Evolutionary conservation across 176 grass and related monocot genomes (phyloP).

Genomic region (Cenchrus fungigraminus): DNA sequence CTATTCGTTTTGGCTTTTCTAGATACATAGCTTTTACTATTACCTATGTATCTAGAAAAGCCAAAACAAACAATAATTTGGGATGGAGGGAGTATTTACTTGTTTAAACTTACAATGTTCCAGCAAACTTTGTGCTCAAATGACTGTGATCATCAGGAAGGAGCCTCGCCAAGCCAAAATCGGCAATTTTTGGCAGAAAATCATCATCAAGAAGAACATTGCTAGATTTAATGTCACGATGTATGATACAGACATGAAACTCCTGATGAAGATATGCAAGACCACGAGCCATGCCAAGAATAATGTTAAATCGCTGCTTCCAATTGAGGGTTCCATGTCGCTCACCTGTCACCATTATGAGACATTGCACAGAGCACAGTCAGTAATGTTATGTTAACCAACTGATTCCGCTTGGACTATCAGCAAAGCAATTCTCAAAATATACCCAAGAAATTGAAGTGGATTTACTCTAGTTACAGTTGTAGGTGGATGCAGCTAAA

Average conservation of each 20-base stretch:
- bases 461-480: slow-evolving; percentile 15
- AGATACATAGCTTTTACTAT: no score
- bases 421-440: slow-evolving; percentile 5
- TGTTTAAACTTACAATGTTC: slow-evolving; percentile 73
- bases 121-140: slow-evolving; percentile 86
- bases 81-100: not conserved
- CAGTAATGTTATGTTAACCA: slow-evolving; percentile 16
- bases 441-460: not conserved
- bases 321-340: slow-evolving; percentile 69
- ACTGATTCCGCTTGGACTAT: slow-evolving; percentile 1
- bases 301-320: slow-evolving; percentile 76
- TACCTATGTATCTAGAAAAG: no score
- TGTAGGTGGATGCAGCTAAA: not conserved
- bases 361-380: slow-evolving; percentile 5
- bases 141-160: slow-evolving; percentile 82
- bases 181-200: slow-evolving; percentile 75
- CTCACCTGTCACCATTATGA: slow-evolving; percentile 57
- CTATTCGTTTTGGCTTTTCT: no score
- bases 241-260: slow-evolving; percentile 87
- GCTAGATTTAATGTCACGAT: slow-evolving; percentile 85
- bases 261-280: slow-evolving; percentile 85
- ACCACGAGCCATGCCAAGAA: slow-evolving; percentile 83
- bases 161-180: slow-evolving; percentile 85
- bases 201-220: slow-evolving; percentile 83
- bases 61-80: no score